Evolutionary conservation across 352 stramenopile genomes (phyloP), one percentile per base, ranked within the genome.

Genomic region (Phytophthora brassicae): DNA sequence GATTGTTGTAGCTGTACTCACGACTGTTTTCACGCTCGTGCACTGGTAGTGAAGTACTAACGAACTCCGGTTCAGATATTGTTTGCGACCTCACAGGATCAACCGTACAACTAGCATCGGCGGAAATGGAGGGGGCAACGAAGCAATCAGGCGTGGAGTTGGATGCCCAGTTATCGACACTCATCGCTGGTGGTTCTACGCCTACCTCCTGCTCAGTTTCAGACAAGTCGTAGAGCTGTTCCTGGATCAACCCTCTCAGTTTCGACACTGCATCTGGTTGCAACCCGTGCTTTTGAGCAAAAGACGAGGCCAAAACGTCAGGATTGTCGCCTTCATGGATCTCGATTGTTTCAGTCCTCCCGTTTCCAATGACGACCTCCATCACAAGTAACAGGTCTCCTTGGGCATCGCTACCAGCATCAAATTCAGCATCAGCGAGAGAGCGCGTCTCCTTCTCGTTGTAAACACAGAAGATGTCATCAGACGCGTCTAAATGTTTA

Each of bases 321-420:
- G 85, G 79, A 43, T 73, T 46, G 33, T 91, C 85, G 5, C 72
- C 66, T 4, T 79, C 70, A 54, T 83, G 61, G 39, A 94, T 72
- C 26, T 90, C 77, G 28, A 94, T 90, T 6, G 74, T 90, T 52
- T 89, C 81, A 42, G 77, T 85, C 17, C 74, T 68, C 3, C 78
- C 85, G 49, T 90, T 72, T 12, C 77, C 74, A 44, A 92, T 91
- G 31, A 92, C 69, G 3, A 94, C 72, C 26, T 94, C 85, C 75
- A 94, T 90, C 38, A 92, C 33, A 11, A 94, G 43, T 39, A 92
- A 60, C 14, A 94, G 66, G 46, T 92, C 77, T 2, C 44, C 47
- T 29, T 67, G 54, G 13, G 23, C 22, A 22, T 2, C 12, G 42
- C 67, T 39, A 39, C 22, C 24, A 13, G 26, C 6, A 26, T 17